Base-by-base conservation (phyloP, 768 basidiomycete genomes). In the Amanita pallidorosea region DNA sequence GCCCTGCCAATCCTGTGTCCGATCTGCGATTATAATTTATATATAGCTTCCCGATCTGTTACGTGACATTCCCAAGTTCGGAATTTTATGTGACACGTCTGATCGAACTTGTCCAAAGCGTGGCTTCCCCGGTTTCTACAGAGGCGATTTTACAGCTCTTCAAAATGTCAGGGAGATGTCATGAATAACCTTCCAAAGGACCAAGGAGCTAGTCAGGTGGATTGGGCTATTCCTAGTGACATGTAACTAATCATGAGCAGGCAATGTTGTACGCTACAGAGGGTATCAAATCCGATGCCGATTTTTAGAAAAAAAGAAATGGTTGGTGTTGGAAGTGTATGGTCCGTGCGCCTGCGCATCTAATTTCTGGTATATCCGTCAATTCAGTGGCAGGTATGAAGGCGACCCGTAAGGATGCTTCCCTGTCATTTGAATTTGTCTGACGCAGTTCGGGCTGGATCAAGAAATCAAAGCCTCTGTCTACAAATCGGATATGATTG, bases 191-290 rank as follows among this genome's bases (percentile, higher is more conserved):
- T 85, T 63, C 85, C 89, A 25, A 99, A 98, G 66, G 83, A 83
- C 60, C 96, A 99, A 66, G 95, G 90, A 29, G 95, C 94, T 31
- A 91, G 88, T 63, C 94, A 97, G 80, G 88, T 82, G 57, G 20
- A 47, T 15, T 7, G 20, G 12, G 23, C 15, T 25, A 22, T 36
- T 53, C 11, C 40, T 37, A 13, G 25, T 27, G 13, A 8, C 45
- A 20, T 52, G 42, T 33, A 52, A 36, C 43, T 40, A 34, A 42
- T 27, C 31, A 54, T 35, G 37, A 40, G 38, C 56, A 95, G 89
- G 96, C 96, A 31, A 98, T 99, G 96, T 72, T 99, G 43, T 99
- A 93, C 67, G 96, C 93, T n/a, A 99, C 96, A 1, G 96, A 97
- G 33, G 94, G 90, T 27, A 78, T 99, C 54, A 70, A 75, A 22